Percentiles rank a stretch among this genome's conserved stretches.
Evolutionary conservation across 805 yeast genomes (phyloP).

Genomic region (Starmerella sp.): DNA sequence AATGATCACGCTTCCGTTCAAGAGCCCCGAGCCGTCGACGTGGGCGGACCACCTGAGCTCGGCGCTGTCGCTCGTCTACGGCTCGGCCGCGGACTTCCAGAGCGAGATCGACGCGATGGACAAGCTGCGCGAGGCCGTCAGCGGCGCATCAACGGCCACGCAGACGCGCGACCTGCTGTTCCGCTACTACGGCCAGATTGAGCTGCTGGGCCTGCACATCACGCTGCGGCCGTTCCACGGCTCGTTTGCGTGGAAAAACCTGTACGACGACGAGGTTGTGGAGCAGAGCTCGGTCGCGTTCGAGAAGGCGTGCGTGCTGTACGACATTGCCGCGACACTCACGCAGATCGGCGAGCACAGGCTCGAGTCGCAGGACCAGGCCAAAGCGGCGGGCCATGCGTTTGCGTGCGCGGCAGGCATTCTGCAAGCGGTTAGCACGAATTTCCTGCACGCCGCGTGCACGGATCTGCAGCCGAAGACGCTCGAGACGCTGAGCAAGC

Average conservation of each 20-base stretch:
- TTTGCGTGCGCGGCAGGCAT: constrained; percentile 74
- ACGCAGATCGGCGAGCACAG: constrained; percentile 34
- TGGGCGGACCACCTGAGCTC: constrained; percentile 53
- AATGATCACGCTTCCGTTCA: constrained; percentile 31
- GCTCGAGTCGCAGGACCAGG: constrained; percentile 18
- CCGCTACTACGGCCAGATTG: constrained; percentile 70
- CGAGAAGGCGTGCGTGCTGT: constrained; percentile 77
- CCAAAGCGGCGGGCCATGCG: constrained; percentile 36
- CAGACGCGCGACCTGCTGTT: constrained; percentile 46
- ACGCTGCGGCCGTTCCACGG: constrained; percentile 40
- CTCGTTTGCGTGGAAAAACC: constrained; percentile 72
- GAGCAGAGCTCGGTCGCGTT: constrained; percentile 75
- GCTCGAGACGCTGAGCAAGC: constrained; percentile 46
- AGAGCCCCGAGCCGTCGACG: constrained; percentile 45
- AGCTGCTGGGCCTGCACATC: constrained; percentile 62
- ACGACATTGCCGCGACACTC: constrained; percentile 60
- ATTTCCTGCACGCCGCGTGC: constrained; percentile 82
- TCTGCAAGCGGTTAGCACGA: constrained; percentile 57
- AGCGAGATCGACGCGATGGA: constrained; percentile 46
- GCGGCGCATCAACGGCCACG: constrained; percentile 35
- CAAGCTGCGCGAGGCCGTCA: constrained; percentile 47
- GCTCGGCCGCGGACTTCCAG: constrained; percentile 45
- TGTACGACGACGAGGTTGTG: constrained; percentile 39
- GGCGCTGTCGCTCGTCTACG: constrained; percentile 53
- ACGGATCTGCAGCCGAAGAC: constrained; percentile 62